Evolutionary conservation across 2,329 filamentous ascomycete species (phyloP).

Genomic region (Diaporthe vaccinii): DNA sequence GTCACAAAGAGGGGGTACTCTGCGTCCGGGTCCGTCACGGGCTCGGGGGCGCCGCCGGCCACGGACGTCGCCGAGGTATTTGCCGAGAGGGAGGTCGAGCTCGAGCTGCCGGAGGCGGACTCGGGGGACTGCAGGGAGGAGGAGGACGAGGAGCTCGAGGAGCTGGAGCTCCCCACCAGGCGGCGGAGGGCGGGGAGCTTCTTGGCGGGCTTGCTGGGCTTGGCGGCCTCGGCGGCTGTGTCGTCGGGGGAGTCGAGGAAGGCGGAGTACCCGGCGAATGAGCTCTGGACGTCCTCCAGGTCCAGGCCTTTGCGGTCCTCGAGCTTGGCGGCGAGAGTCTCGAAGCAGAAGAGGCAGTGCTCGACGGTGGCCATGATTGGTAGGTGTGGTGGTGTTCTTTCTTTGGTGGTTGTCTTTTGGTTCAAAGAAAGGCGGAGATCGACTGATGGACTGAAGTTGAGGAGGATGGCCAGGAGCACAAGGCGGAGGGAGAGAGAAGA

Average conservation of each 20-base stretch:
- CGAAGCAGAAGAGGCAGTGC: slow-evolving; percentile 96
- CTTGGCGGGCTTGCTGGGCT: slow-evolving; percentile 45
- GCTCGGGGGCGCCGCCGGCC: slow-evolving; percentile 52
- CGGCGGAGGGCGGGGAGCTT: slow-evolving; percentile 59
- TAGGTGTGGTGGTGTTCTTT: slow-evolving; percentile 53
- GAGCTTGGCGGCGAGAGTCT: slow-evolving; percentile 82
- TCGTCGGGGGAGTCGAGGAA: slow-evolving; percentile 45
- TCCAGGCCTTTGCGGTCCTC: slow-evolving; percentile 76
- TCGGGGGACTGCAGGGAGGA: slow-evolving; percentile 49
- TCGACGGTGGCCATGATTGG: slow-evolving; percentile 81
- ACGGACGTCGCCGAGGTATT: slow-evolving; percentile 51
- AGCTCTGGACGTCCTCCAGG: slow-evolving; percentile 77
- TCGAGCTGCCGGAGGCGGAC: slow-evolving; percentile 49
- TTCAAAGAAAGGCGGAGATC: background rate
- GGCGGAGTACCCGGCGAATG: slow-evolving; percentile 65
- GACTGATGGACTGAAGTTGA: background rate
- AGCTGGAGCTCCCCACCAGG: slow-evolving; percentile 51
- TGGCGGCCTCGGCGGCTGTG: slow-evolving; percentile 38
- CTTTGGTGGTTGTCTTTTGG: background rate
- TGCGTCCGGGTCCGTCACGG: slow-evolving; percentile 50
- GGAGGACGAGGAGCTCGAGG: slow-evolving; percentile 46
- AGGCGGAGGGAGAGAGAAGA: background rate
- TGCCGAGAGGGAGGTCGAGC: slow-evolving; percentile 48
- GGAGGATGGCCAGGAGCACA: background rate
- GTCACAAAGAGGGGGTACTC: slow-evolving; percentile 90